phyloP scores from a whole-genome alignment of 805 yeast species.

The Metschnikowia bowlesiae region DNA sequence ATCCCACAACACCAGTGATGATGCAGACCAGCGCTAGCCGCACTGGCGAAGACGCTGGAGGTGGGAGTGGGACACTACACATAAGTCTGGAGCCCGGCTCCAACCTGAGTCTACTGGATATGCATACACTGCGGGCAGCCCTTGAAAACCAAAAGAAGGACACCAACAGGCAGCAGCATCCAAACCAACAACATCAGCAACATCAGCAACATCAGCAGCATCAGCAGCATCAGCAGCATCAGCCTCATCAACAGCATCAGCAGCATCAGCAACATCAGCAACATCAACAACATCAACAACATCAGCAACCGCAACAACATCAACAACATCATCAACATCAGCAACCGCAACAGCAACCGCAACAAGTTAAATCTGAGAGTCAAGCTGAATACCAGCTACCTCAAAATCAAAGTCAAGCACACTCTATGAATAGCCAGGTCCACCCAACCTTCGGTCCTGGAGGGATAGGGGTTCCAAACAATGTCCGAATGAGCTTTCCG shows the following conservation, averaged over 20 bases:
- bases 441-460: background rate
- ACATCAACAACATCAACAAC: background rate
- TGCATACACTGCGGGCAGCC: background rate
- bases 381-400: conserved; percentile 2
- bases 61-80: background rate
- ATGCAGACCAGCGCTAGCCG: background rate
- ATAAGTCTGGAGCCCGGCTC: background rate
- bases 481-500: background rate
- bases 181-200: background rate
- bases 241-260: background rate
- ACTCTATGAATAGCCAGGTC: background rate
- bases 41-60: background rate
- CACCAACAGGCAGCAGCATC: conserved; percentile 2
- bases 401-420: background rate
- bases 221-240: background rate
- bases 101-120: background rate
- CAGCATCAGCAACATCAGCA: background rate
- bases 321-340: background rate
- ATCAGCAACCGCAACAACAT: background rate
- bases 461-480: background rate
- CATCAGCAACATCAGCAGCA: conserved; percentile 1
- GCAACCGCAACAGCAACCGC: background rate
- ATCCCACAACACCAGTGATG: conserved; percentile 9
- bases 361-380: conserved; percentile 2
- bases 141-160: conserved; percentile 4